Evolutionary conservation across 2,329 filamentous ascomycete genomes (phyloP), one percentile per base, ranked within the genome.

Genomic region (Penicillium expansum): DNA sequence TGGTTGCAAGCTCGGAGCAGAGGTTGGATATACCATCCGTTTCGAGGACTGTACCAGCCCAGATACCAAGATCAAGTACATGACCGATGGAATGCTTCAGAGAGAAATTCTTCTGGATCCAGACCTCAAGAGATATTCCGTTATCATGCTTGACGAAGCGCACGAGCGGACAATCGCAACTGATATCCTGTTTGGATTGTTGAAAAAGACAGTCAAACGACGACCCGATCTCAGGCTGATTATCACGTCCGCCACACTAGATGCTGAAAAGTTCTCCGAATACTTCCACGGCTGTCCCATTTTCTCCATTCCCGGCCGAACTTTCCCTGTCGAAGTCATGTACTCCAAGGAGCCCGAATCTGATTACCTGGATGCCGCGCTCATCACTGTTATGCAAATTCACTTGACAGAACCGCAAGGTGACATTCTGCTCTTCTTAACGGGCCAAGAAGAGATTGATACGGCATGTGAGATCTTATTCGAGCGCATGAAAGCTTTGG

Each of bases 381-480:
- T 99, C n/a, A 89, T 92, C 14, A 97, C 94, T 0, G 92, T 97
- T 47, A 97, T 99, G 93, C 91, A 97, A 70, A 97, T 99, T 53
- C 94, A 99, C 71, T 78, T 99, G 18, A 94, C 89, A 1, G 94
- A 99, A 69, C 91, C 92, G 7, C 83, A 87, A 18, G 94, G 94
- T 63, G 95, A 99, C 69, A 97, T 99, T 50, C 77, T 99, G n/a
- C 81, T 99, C 1, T 99, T 99, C 79, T 82, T 99, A 66, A 99
- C 95, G 0, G 94, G 94, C 6, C 92, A 97, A 70, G 94, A 99
- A 74, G 95, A 99, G 74, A 99, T 99, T 62, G 94, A 99, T 69
- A 96, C 92, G 0, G 87, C 89, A 22, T 96, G 91, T 69, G 94
- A 97, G 74, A 92, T 97, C 51, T 72, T 99, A 1, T 92, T 86